Percentiles rank a stretch among this genome's conserved stretches.
Evolutionary conservation across 768 basidiomycete genomes (phyloP).

Genomic region (Suillus brevipes): DNA sequence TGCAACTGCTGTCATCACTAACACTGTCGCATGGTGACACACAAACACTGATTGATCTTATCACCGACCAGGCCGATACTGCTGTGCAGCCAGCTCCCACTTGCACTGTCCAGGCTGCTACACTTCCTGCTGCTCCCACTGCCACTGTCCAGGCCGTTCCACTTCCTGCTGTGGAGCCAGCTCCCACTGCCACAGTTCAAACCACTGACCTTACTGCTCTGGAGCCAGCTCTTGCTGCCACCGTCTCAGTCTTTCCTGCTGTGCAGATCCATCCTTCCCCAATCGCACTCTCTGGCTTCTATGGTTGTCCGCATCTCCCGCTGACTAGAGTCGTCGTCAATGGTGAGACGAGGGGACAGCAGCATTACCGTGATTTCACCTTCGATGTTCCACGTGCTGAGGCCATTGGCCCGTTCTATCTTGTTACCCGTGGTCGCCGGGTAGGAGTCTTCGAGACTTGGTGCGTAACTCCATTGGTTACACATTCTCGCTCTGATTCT

Average conservation of each 20-base stretch:
- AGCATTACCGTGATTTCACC: neutral
- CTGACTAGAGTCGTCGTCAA: neutral
- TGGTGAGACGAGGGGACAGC: neutral
- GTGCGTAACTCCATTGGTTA: conserved; percentile 23
- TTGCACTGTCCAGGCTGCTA: too few species aligned
- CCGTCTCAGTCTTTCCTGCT: neutral
- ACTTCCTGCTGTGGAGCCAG: neutral
- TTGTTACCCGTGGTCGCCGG: conserved; percentile 39
- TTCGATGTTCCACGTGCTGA: conserved; percentile 5
- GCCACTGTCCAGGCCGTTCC: neutral
- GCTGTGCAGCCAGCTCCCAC: too few species aligned
- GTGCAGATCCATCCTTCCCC: neutral
- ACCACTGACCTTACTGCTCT: too few species aligned
- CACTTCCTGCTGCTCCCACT: too few species aligned
- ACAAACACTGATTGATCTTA: neutral
- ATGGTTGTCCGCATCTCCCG: neutral
- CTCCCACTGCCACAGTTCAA: neutral
- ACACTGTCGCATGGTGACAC: neutral
- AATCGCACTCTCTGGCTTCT: neutral
- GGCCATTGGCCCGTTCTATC: conserved; percentile 33
- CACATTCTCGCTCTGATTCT: neutral
- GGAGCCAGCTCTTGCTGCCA: neutral
- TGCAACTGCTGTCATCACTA: neutral
- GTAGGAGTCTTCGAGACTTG: conserved; percentile 43
- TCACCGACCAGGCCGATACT: neutral